phyloP scores from a whole-genome alignment of 2,329 filamentous ascomycete genomes.

The Geosmithia flava region DNA sequence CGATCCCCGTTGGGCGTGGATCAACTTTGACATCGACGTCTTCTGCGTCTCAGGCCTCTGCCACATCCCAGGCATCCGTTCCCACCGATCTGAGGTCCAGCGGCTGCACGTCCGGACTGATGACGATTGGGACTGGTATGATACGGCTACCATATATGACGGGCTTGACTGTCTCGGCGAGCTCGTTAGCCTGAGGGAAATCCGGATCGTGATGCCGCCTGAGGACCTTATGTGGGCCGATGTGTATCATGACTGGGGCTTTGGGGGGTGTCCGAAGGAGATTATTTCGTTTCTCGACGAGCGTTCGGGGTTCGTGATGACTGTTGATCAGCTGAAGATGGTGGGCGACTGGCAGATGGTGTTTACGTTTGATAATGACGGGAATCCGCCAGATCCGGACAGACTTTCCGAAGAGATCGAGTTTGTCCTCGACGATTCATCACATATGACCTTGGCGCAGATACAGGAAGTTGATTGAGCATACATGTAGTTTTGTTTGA shows the following conservation, averaged over 20 bases:
- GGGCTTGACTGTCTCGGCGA: conserved; percentile 1
- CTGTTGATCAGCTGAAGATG: conserved; percentile 3
- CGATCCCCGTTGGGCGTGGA: conserved; percentile 5
- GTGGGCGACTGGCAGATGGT: conserved; percentile 2
- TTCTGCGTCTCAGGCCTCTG: conserved; percentile 4
- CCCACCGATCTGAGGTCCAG: conserved; percentile 2
- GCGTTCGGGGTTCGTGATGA: conserved; percentile 2
- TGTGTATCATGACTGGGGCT: background rate
- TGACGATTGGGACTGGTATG: conserved; percentile 3
- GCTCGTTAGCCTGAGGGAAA: conserved; percentile 2
- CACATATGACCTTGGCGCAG: conserved; percentile 2
- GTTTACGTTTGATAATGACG: conserved; percentile 1
- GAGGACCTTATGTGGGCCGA: conserved; percentile 2
- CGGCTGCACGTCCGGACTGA: conserved; percentile 3
- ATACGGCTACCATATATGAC: background rate
- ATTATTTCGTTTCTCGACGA: conserved; percentile 3
- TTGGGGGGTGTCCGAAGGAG: background rate
- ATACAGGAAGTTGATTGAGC: conserved; percentile 2
- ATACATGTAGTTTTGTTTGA: too few relatives aligned
- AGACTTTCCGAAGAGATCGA: conserved; percentile 3
- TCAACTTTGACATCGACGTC: conserved; percentile 4
- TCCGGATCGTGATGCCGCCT: conserved; percentile 3
- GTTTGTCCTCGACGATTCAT: background rate
- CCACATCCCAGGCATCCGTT: background rate
- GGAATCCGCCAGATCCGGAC: conserved; percentile 3